Evolutionary conservation across 2,329 filamentous ascomycete genomes (phyloP), one percentile per base, ranked within the genome.

Genomic region (Xylariaceae sp.): DNA sequence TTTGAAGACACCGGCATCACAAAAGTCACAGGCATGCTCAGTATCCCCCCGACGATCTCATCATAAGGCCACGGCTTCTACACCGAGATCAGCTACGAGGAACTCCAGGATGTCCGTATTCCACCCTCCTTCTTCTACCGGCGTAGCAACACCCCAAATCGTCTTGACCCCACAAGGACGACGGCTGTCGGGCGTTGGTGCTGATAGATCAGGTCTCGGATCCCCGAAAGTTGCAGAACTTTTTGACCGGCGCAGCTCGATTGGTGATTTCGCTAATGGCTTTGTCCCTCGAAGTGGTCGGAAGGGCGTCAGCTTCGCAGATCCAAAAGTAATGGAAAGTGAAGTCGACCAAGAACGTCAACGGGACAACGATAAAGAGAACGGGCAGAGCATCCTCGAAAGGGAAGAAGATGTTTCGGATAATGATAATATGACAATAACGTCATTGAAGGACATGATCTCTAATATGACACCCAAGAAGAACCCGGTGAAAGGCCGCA

Each of bases 381-480:
- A 76, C 53, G 69, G 72, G 9, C 71, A 75, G n/a, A 72, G 66
- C 36, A 73, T 78, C 34, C 64, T 78, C 16, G 72, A 79, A 52
- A 69, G 73, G 24, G 74, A 78, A 51, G 69, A 66, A 4, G 64
- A 76, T 52, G 64, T 68, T 38, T 64, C 59, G 19, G 73, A 76
- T 28, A 78, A 81, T 26, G 75, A 71, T 35, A 83, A 87, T 48
- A 71, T 69, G 3, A 85, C 84, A 0, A 63, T 81, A 28, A 87
- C 80, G 47, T 26, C 22, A 26, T 65, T 91, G 33, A 85, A 79
- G 48, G 84, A 88, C 49, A 83, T 89, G 78, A 91, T 91, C 45
- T 76, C 85, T 46, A 85, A 79, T 42, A 71, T 91, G 48, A 89
- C 85, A 18, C 87, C 87, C 0, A 87, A 86, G 63, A 87, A 88